Evolutionary conservation across 1,284 basidiomycete genomes (phyloP), one percentile per base, ranked within the genome.

Genomic region (Cryptococcus hybrid): DNA sequence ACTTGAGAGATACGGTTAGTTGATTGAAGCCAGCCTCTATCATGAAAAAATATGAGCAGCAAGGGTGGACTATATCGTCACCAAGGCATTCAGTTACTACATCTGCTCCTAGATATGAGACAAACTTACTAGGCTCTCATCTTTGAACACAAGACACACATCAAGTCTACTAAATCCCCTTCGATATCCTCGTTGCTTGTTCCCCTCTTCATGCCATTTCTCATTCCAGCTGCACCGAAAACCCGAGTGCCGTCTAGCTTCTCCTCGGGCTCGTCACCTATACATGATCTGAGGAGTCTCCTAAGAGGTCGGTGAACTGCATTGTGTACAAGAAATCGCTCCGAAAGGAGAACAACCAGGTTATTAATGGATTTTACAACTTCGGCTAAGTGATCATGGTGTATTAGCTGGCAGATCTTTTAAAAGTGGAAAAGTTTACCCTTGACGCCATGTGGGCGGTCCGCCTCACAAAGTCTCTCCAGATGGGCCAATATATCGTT

Each of bases 21-120:
- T 7, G 66, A 47, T 47, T 59, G 45, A 36, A 67, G 63, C 74
- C 74, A 74, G 47, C 70, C 66, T 68, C 90, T 93, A 72, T 95
- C 92, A 70, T 94, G 90, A 74, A 96, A 93, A 80, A 96, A 96
- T 62, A 97, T 94, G 83, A 95, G 89, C 43, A 97, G 84, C 1
- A 97, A 81, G 67, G 94, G 90, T 4, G 91, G 87, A 74, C 75
- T 76, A 43, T 6, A 18, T 5, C 12, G 40, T 8, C 3, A 42
- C 9, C 40, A 42, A 42, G n/a, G 8, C n/a, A 40, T 12, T 7
- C 39, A 18, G 4, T 24, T 24, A 24, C 24, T 24, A 24, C 24
- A 24, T 24, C 24, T 24, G 34, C 13, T 13, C 15, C 8, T 12
- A 40, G 12, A 18, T 18, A 37, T 56, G 18, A n/a, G n/a, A 30